phyloP scores from a whole-genome alignment of 495 filamentous ascomycete species.

The Amorphotheca resinae region DNA sequence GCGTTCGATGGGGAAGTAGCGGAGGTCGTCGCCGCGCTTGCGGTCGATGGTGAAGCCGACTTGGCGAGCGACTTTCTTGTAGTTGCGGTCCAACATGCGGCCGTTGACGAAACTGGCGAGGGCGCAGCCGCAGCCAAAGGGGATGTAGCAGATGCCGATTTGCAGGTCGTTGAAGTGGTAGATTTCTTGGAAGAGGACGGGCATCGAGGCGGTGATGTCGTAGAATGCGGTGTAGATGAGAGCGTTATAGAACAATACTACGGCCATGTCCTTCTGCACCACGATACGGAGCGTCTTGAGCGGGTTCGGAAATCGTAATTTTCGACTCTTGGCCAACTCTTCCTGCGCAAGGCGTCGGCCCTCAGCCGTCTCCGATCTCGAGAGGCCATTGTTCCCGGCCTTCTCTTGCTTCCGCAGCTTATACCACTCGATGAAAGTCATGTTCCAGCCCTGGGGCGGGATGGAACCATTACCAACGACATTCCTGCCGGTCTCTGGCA shows the following conservation, averaged over 20 bases:
- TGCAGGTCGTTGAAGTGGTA: slow-evolving; percentile 57
- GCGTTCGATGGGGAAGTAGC: slow-evolving; percentile 48
- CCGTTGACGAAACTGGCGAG: slow-evolving; percentile 56
- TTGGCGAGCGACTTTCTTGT: slow-evolving; percentile 29
- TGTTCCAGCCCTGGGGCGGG: slow-evolving; percentile 41
- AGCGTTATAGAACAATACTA: slow-evolving; percentile 38
- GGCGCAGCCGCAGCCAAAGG: slow-evolving; percentile 53
- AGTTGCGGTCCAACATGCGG: slow-evolving; percentile 41
- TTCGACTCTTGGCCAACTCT: slow-evolving; percentile 28
- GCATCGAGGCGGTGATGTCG: slow-evolving; percentile 31
- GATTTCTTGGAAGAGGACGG: slow-evolving; percentile 36
- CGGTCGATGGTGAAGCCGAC: slow-evolving; percentile 32
- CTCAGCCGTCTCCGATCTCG: slow-evolving; percentile 10
- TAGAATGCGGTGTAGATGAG: slow-evolving; percentile 43
- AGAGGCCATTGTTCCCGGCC: slow-evolving; percentile 12
- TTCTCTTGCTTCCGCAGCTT: slow-evolving; percentile 22
- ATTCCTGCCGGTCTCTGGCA: slow-evolving; percentile 58
- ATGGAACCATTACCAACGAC: slow-evolving; percentile 62
- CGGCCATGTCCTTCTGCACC: slow-evolving; percentile 47
- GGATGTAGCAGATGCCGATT: slow-evolving; percentile 49
- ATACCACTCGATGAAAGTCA: slow-evolving; percentile 32
- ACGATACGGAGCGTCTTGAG: slow-evolving; percentile 53
- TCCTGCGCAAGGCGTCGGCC: slow-evolving; percentile 17
- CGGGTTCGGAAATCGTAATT: slow-evolving; percentile 57
- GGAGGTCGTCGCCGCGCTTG: slow-evolving; percentile 38